Evolutionary conservation across 768 basidiomycete genomes (phyloP), one percentile per base, ranked within the genome.

Genomic region (Kwoniella newhampshirensis): DNA sequence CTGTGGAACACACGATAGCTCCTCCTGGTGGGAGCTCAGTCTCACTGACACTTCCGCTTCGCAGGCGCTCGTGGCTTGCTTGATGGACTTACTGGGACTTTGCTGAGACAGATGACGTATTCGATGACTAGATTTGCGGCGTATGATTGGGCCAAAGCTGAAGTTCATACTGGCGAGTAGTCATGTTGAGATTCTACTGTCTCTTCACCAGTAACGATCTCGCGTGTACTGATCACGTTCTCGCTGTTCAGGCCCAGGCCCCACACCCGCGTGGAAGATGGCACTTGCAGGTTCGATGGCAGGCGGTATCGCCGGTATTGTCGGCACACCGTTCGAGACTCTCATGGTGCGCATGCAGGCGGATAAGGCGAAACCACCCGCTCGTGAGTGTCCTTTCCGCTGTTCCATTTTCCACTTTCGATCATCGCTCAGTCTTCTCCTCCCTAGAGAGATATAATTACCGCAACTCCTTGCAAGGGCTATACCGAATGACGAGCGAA

Each of bases 51-150:
- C 32, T 32, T 32, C 7, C 32, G 6, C 13, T 6, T 32, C 32
- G 27, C 20, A 54, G 60, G 56, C 54, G 77, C 79, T 46, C 81
- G 84, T 36, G 91, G 91, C 2, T 80, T 92, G 45, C 90, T 84
- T 68, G 91, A 91, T 71, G 91, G 91, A 17, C 89, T 91, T 57
- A 80, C 86, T 2, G 91, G 90, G 27, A 94, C 91, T 25, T 87
- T 89, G 84, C 77, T 94, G 77, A 83, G 91, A 26, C 91, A 94
- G 78, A 90, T 92, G 89, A 88, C 86, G 30, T 93, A 93, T 78
- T 90, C 88, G 40, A 80, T 91, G 74, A 90, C 88, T 75, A 82
- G 90, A n/a, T 93, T 91, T 80, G 91, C 89, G 84, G 89, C 88
- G 15, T 91, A 92, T 75, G 90, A 92, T 61, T 87, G 89, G 79